Conservation (phyloP, 176 grass and related monocot genomes). For the Typha latifolia region DNA sequence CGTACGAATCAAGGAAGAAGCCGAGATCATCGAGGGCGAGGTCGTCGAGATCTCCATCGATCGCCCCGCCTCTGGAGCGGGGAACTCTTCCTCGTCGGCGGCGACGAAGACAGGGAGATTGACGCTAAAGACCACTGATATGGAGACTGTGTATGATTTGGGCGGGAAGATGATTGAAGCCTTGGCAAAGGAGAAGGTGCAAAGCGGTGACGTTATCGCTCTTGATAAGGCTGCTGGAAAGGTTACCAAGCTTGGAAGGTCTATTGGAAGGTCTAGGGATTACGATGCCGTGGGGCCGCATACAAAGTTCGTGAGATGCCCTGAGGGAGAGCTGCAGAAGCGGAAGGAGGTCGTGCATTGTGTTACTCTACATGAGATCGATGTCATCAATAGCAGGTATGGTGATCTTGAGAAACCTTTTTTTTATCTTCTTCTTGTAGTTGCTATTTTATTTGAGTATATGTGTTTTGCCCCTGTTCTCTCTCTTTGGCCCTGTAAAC, state of each 20-base stretch:
- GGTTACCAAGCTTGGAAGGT: slow-evolving; percentile 91
- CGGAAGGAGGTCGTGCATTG: slow-evolving; percentile 97
- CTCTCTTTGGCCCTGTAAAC: background rate
- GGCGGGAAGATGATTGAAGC: slow-evolving; percentile 99
- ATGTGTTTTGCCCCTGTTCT: background rate
- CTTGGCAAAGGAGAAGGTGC: slow-evolving; percentile 84
- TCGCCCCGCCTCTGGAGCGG: slow-evolving; percentile 35
- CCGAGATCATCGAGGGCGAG: slow-evolving; percentile 98
- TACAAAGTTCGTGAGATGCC: slow-evolving; percentile 89
- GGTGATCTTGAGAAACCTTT: background rate
- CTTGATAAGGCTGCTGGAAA: slow-evolving; percentile 76
- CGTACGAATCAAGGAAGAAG: slow-evolving; percentile 97
- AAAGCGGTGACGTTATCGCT: slow-evolving; percentile 86
- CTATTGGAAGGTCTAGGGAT: slow-evolving; percentile 64
- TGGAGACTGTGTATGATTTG: slow-evolving; percentile 93
- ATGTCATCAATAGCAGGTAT: slow-evolving; percentile 97
- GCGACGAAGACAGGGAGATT: slow-evolving; percentile 59
- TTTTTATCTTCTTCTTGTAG: background rate
- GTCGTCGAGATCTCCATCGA: slow-evolving; percentile 91
- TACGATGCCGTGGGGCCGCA: slow-evolving; percentile 74
- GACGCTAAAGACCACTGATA: slow-evolving; percentile 87
- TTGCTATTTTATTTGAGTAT: background rate
- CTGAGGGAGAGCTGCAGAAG: slow-evolving; percentile 94
- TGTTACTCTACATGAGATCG: slow-evolving; percentile 90
- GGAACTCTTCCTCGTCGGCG: slow-evolving; percentile 14